Percentiles rank a stretch among this genome's conserved stretches.
These are phyloP conservation scores for Globisporangium takayamanum DNA, from an alignment of 352 stramenopile genomes.

Conservation along the genomic window DNA sequence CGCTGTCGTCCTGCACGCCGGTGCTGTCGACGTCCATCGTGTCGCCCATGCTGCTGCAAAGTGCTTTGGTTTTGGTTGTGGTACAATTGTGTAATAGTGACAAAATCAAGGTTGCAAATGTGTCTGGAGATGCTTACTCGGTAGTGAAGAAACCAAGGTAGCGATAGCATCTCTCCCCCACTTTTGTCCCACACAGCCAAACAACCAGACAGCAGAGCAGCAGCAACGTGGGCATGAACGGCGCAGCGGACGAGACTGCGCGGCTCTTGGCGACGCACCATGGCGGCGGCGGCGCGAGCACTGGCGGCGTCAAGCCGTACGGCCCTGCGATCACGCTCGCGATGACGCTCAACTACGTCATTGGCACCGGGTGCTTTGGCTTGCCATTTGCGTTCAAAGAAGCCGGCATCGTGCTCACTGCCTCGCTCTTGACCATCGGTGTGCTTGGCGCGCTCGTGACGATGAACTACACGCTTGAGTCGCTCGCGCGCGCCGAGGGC, in stretches of 20 bases:
- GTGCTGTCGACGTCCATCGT: slow-evolving; percentile 10
- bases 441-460: slow-evolving; percentile 61
- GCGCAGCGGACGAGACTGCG: slow-evolving; percentile 20
- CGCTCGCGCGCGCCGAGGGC: slow-evolving; percentile 66
- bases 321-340: slow-evolving; percentile 57
- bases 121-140: no score
- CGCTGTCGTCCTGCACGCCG: slow-evolving; percentile 8
- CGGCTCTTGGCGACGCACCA: slow-evolving; percentile 19
- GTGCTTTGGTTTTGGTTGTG: neutral
- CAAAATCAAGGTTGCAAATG: neutral
- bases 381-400: slow-evolving; percentile 74
- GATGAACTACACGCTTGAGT: slow-evolving; percentile 88
- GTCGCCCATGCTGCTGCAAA: slow-evolving; percentile 5
- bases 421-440: slow-evolving; percentile 53
- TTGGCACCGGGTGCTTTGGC: slow-evolving; percentile 83
- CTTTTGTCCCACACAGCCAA: neutral
- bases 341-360: slow-evolving; percentile 85
- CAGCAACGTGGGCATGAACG: neutral
- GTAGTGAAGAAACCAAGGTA: no score
- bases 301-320: slow-evolving; percentile 54
- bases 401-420: slow-evolving; percentile 56
- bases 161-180: no score
- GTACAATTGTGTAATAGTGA: neutral
- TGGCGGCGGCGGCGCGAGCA: slow-evolving; percentile 8
- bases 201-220: slow-evolving; percentile 2